phyloP scores from a whole-genome alignment of 257 asterid species.

The Jacaranda mimosifolia region DNA sequence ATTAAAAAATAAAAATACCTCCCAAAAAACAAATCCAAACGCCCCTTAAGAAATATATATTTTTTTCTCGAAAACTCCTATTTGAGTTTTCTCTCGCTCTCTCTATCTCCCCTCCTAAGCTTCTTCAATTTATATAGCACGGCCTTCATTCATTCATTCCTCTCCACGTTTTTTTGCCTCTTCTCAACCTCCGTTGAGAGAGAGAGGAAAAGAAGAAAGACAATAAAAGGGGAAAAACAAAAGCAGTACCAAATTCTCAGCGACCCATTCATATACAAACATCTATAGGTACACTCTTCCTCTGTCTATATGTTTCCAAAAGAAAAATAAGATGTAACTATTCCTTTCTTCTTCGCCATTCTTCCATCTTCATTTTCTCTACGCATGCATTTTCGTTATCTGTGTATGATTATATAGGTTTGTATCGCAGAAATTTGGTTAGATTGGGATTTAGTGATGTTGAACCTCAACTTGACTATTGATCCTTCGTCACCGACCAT shows the following conservation, averaged over 20 bases:
- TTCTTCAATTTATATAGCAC: constrained; percentile 39
- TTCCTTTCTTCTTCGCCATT: constrained; percentile 64
- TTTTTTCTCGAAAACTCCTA: constrained; percentile 34
- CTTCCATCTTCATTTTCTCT: constrained; percentile 18
- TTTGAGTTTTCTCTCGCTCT: constrained; percentile 22
- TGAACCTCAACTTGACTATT: constrained; percentile 67
- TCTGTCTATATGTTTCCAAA: constrained; percentile 28
- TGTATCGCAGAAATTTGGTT: neutral
- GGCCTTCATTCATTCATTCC: constrained; percentile 40
- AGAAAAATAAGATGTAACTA: constrained; percentile 30
- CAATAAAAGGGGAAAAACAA: neutral
- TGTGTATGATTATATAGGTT: constrained; percentile 24
- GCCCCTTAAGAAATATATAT: constrained; percentile 21
- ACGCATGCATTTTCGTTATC: constrained; percentile 41
- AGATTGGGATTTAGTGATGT: constrained; percentile 47
- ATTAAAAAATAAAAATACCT: too few species aligned
- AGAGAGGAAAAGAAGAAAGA: constrained; percentile 6
- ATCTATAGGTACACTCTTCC: constrained; percentile 40
- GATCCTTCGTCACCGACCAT: constrained; percentile 48
- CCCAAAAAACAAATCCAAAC: too few species aligned
- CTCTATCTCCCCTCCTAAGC: constrained; percentile 29
- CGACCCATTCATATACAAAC: constrained; percentile 32
- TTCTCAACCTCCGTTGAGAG: constrained; percentile 40
- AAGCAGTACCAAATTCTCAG: constrained; percentile 39
- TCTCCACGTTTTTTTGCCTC: constrained; percentile 36